Percentiles rank a stretch among this genome's conserved stretches.
These are phyloP conservation scores for Nicotiana attenuata DNA, from an alignment of 257 asterid genomes.

Conservation along the genomic window DNA sequence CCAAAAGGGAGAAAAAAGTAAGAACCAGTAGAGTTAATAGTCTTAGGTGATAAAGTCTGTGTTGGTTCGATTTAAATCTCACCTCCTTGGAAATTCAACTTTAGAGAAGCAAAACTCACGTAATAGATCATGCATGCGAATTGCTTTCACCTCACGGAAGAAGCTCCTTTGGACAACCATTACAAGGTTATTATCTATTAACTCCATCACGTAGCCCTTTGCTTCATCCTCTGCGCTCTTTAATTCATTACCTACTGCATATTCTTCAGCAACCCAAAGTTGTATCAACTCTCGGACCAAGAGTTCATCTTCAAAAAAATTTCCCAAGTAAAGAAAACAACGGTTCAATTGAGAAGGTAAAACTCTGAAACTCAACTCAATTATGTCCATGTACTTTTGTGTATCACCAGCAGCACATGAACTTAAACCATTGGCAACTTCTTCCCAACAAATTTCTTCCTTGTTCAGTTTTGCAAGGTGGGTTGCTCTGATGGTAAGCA, in stretches of 20 bases:
- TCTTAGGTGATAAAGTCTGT: neutral
- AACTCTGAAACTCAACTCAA: neutral
- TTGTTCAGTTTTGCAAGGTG: no score
- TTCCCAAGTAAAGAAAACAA: conserved; percentile 8
- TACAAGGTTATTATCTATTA: conserved; percentile 4
- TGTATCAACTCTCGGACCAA: neutral
- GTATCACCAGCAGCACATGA: neutral
- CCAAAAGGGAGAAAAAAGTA: neutral
- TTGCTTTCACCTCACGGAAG: conserved; percentile 6
- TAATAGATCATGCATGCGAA: conserved; percentile 15
- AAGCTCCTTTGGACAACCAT: conserved; percentile 1
- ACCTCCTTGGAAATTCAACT: no score
- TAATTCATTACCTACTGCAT: neutral
- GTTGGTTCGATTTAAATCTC: neutral
- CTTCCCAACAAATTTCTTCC: neutral
- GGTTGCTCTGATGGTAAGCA: no score
- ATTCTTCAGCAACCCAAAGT: conserved; percentile 16
- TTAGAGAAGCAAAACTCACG: conserved; percentile 11
- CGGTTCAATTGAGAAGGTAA: neutral
- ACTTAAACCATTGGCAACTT: neutral
- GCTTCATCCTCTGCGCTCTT: conserved; percentile 6
- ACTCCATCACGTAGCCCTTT: neutral
- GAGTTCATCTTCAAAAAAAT: neutral
- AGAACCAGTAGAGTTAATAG: neutral
- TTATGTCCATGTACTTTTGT: neutral